Conservation (phyloP, 2,329 filamentous ascomycete species). For the Penicillium sp. region DNA sequence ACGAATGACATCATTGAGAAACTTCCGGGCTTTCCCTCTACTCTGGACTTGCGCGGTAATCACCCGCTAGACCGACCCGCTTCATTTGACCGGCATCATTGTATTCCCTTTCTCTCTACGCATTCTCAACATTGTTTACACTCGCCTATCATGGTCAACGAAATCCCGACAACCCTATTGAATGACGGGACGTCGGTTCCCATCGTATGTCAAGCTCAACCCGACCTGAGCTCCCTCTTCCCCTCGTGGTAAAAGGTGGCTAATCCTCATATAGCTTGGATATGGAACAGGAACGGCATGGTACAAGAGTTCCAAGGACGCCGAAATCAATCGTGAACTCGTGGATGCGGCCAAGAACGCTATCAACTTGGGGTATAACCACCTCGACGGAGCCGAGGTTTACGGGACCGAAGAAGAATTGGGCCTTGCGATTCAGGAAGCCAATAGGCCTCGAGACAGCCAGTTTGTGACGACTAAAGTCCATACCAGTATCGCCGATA, state of each 20-base stretch:
- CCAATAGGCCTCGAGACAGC: slow-evolving; percentile 47
- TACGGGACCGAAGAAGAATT: slow-evolving; percentile 53
- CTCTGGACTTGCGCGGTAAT: neutral
- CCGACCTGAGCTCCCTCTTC: neutral
- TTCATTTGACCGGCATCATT: neutral
- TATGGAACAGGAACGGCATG: slow-evolving; percentile 66
- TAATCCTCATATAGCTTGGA: slow-evolving; percentile 47
- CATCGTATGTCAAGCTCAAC: slow-evolving; percentile 42
- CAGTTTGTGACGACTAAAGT: slow-evolving; percentile 61
- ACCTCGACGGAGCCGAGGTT: slow-evolving; percentile 64
- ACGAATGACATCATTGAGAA: neutral
- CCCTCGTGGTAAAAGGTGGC: neutral
- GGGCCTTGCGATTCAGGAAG: slow-evolving; percentile 50
- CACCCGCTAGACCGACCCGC: neutral
- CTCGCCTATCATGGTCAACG: slow-evolving; percentile 5
- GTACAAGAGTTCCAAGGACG: slow-evolving; percentile 56
- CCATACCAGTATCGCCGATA: slow-evolving; percentile 53
- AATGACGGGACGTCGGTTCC: slow-evolving; percentile 59
- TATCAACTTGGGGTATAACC: slow-evolving; percentile 59
- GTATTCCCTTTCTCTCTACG: neutral
- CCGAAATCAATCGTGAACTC: slow-evolving; percentile 52
- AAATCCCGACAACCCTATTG: slow-evolving; percentile 52
- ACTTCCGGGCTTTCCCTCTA: too few relatives aligned
- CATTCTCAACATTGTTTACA: neutral
- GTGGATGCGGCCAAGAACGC: slow-evolving; percentile 59